Percentiles rank a stretch among this genome's conserved stretches.
These are phyloP conservation scores for Alternaria solani DNA, from an alignment of 2,329 filamentous ascomycete species.

Conservation along the genomic window DNA sequence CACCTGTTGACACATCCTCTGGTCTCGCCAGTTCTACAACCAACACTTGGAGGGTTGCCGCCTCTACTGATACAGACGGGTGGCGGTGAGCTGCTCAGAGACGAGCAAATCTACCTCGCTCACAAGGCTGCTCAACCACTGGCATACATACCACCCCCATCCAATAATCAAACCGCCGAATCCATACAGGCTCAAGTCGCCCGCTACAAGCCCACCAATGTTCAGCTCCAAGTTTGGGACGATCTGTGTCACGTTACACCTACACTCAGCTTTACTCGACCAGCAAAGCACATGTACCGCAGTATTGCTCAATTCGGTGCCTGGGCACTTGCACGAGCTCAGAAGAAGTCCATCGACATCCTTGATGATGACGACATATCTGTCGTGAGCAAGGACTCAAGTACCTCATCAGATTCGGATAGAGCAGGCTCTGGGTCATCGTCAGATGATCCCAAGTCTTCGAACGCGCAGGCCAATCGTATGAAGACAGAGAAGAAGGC, in stretches of 20 bases:
- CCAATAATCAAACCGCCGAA: conserved; percentile 57
- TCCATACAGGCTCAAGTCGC: conserved; percentile 70
- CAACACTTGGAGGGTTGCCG: conserved; percentile 87
- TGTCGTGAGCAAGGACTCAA: conserved; percentile 69
- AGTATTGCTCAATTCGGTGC: conserved; percentile 92
- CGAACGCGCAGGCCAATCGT: conserved; percentile 22
- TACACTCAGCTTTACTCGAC: conserved; percentile 93
- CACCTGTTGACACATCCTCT: conserved; percentile 84
- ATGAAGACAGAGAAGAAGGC: conserved; percentile 24
- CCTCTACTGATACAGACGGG: conserved; percentile 87
- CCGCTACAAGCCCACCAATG: conserved; percentile 82
- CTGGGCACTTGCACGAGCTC: conserved; percentile 85
- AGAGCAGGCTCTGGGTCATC: conserved; percentile 29
- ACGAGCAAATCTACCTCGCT: conserved; percentile 94
- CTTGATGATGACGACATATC: conserved; percentile 80
- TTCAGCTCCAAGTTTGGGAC: conserved; percentile 96
- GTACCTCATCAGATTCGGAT: conserved; percentile 23
- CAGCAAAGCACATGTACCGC: conserved; percentile 95
- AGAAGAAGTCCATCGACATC: conserved; percentile 81
- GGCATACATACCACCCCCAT: conserved; percentile 70
- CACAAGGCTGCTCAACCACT: conserved; percentile 90
- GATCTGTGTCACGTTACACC: conserved; percentile 91
- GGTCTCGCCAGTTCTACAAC: conserved; percentile 87
- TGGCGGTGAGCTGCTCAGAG: conserved; percentile 85
- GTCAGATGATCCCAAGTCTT: conserved; percentile 32